Evolutionary conservation across 1,284 basidiomycete genomes (phyloP), one percentile per base, ranked within the genome.

Genomic region (Rhodotorula mucilaginosa): DNA sequence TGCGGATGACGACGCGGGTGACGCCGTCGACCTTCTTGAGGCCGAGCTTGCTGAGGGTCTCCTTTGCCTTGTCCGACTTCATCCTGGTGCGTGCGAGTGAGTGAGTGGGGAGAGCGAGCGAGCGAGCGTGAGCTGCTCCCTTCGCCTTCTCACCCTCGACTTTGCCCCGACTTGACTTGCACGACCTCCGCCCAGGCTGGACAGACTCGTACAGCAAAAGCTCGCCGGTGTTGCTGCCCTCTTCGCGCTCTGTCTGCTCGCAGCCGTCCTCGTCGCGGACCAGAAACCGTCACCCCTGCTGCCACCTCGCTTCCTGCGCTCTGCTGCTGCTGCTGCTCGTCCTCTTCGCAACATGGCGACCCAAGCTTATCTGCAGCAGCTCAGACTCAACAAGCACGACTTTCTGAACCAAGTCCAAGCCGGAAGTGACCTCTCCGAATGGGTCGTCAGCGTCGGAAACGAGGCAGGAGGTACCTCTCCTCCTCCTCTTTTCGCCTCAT

Each of bases 1-100:
- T 87, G 81, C 93, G 87, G 81, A 99, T 87, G 74, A 94, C 97
- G 73, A 99, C 96, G 75, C 96, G 89, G 79, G 92, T 97, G 83
- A 99, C 97, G 78, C 88, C 90, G 70, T 89, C 87, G 69, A 99
- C 91, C 82, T 88, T 89, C 85, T 97, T 97, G 83, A 88, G 81
- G 79, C 93, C 91, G 77, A 90, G 92, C 59, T 83, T 80, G 23
- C 84, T 79, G 58, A 94, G 83, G 0, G 88, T 87, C 44, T 56
- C 46, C 26, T 47, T 56, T 18, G 63, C 67, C 51, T 66, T 59
- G 67, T 67, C 29, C 46, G 71, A 73, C 71, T 69, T 70, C 51
- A 21, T 21, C 3, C 29, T 15, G 46, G 58, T 15, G 13, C 7
- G 51, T 4, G 56, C 5, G 23, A 46, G 15, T 13, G 39, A 44